Conservation (phyloP, 768 basidiomycete genomes). For the Amanita fuliginea region DNA sequence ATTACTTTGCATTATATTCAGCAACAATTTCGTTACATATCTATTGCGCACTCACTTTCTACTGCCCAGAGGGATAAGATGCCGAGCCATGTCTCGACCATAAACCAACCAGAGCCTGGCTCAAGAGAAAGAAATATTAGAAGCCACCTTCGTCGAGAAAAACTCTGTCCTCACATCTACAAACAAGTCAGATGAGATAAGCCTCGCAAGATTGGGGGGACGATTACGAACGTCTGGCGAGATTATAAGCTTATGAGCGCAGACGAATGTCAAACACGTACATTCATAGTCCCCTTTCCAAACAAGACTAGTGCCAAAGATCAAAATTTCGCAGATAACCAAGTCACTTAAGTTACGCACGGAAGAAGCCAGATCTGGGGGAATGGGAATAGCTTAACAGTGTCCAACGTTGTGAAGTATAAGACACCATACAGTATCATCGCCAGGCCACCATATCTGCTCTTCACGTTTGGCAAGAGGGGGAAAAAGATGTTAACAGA, state of each 20-base stretch:
- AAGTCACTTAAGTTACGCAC: background rate
- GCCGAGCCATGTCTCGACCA: background rate
- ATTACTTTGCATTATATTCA: background rate
- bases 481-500: background rate
- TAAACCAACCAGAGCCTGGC: background rate
- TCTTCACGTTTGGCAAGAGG: background rate
- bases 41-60: background rate
- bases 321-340: background rate
- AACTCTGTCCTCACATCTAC: background rate
- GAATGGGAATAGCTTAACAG: background rate
- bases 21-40: too few relatives aligned
- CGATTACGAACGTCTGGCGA: background rate
- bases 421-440: background rate
- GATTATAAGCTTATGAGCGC: background rate
- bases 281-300: background rate
- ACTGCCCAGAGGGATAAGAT: background rate
- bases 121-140: background rate
- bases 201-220: background rate
- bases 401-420: background rate
- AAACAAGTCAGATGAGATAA: background rate
- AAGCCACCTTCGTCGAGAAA: background rate
- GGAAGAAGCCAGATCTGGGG: background rate
- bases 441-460: background rate
- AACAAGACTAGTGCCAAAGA: background rate
- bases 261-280: background rate